These are phyloP conservation scores for Trametes elegans DNA, from an alignment of 768 basidiomycete genomes.

Conservation along the genomic window DNA sequence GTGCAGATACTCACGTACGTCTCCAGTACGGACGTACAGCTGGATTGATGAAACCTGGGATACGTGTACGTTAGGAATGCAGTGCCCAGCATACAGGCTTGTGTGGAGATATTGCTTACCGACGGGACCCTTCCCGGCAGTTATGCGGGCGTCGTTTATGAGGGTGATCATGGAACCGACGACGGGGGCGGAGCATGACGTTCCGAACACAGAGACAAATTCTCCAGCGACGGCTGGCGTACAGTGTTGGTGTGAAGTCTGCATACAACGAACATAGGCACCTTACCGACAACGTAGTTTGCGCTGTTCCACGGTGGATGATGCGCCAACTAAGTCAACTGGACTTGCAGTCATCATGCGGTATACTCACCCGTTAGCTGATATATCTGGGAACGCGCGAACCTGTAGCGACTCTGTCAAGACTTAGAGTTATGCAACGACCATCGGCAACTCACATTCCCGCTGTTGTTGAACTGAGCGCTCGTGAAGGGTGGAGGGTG, in stretches of 20 bases:
- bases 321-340: not conserved
- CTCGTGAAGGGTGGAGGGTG: constrained; percentile 35
- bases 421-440: not conserved
- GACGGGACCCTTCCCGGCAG: constrained; percentile 33
- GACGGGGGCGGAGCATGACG: constrained; percentile 36
- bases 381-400: constrained; percentile 33
- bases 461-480: constrained; percentile 36
- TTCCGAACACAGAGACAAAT: constrained; percentile 35
- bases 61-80: not conserved
- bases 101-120: no score
- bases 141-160: constrained; percentile 37
- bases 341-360: not conserved
- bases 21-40: constrained; percentile 38
- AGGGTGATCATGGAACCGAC: constrained; percentile 35
- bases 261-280: not conserved
- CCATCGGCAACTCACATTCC: constrained; percentile 23
- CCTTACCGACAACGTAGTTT: constrained; percentile 32
- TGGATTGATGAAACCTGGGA: constrained; percentile 51
- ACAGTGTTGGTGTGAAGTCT: not conserved
- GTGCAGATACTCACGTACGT: not conserved
- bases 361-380: constrained; percentile 33
- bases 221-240: constrained; percentile 32
- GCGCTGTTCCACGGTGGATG: constrained; percentile 30
- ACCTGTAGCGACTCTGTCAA: not conserved
- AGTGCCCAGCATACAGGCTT: no score